phyloP scores from a whole-genome alignment of 2,329 filamentous ascomycete genomes.

The Botrytis sinoallii region DNA sequence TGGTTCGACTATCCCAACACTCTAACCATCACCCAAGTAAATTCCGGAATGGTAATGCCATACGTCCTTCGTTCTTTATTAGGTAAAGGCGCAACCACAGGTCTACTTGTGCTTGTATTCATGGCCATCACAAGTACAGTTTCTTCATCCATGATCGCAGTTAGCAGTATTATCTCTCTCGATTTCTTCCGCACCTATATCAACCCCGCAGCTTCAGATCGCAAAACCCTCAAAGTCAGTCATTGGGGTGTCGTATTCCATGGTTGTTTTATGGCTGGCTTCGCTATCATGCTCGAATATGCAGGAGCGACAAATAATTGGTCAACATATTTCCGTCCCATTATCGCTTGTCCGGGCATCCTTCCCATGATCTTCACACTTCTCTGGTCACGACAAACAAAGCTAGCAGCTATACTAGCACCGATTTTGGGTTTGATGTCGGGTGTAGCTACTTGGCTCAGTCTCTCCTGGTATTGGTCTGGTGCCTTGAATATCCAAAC shows the following conservation, averaged over 20 bases:
- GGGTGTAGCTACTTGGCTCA: constrained; percentile 52
- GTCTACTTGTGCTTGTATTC: constrained; percentile 48
- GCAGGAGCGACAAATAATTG: constrained; percentile 50
- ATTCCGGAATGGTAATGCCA: constrained; percentile 34
- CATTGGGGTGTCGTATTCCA: constrained; percentile 49
- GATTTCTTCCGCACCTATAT: constrained; percentile 50
- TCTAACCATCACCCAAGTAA: constrained; percentile 31
- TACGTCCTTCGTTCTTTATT: constrained; percentile 35
- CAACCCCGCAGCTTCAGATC: constrained; percentile 44
- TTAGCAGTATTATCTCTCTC: constrained; percentile 49
- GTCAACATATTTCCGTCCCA: constrained; percentile 21
- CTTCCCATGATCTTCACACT: constrained; percentile 36
- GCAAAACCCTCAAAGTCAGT: constrained; percentile 43
- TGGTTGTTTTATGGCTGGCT: constrained; percentile 47
- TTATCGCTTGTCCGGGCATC: constrained; percentile 31
- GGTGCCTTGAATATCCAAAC: constrained; percentile 45
- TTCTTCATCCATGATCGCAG: constrained; percentile 50
- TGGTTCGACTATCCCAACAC: constrained; percentile 41
- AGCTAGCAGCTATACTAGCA: constrained; percentile 47
- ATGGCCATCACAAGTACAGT: constrained; percentile 52
- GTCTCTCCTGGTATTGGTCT: constrained; percentile 41
- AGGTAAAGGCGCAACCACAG: constrained; percentile 33
- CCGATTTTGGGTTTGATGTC: constrained; percentile 50
- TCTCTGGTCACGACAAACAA: constrained; percentile 44
- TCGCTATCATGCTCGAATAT: constrained; percentile 48